These are phyloP conservation scores for Salix arbutifolia DNA, from an alignment of 345 rosid genomes.

Conservation along the genomic window DNA sequence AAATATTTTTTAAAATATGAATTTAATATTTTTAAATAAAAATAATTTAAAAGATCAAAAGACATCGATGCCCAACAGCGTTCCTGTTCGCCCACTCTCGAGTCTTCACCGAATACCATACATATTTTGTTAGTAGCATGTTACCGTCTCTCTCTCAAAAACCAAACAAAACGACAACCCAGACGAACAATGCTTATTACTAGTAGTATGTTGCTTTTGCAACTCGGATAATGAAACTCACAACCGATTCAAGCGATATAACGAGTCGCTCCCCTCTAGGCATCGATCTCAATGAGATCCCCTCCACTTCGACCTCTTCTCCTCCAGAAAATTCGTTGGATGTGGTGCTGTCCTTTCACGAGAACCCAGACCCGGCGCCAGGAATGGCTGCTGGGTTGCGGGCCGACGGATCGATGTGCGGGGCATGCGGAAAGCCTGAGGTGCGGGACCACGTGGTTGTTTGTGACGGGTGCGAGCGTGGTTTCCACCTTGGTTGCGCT, in stretches of 20 bases:
- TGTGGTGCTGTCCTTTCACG: conserved; percentile 58
- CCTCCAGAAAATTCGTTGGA: conserved; percentile 43
- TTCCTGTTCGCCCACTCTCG: too few species aligned
- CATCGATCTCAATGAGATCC: conserved; percentile 99
- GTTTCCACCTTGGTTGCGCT: conserved; percentile 61
- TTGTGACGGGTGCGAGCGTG: conserved; percentile 93
- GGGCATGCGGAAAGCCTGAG: conserved; percentile 48
- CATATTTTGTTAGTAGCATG: too few species aligned
- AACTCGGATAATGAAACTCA: conserved; percentile 22
- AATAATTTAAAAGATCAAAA: too few species aligned
- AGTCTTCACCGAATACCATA: too few species aligned
- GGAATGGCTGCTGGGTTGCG: conserved; percentile 51
- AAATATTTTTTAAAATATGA: too few species aligned
- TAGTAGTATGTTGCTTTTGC: neutral
- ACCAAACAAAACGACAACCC: neutral
- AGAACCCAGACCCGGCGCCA: conserved; percentile 56
- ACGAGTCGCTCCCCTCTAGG: conserved; percentile 59
- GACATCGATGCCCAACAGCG: too few species aligned
- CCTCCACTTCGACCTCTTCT: conserved; percentile 39
- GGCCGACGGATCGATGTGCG: conserved; percentile 38
- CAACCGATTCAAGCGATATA: conserved; percentile 14
- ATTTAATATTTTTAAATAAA: too few species aligned
- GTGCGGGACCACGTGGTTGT: conserved; percentile 45
- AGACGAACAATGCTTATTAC: conserved; percentile 3
- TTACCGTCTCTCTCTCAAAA: too few species aligned